Evolutionary conservation across 345 rosid species (phyloP), one percentile per base, ranked within the genome.

Genomic region (Erodium maritimum): DNA sequence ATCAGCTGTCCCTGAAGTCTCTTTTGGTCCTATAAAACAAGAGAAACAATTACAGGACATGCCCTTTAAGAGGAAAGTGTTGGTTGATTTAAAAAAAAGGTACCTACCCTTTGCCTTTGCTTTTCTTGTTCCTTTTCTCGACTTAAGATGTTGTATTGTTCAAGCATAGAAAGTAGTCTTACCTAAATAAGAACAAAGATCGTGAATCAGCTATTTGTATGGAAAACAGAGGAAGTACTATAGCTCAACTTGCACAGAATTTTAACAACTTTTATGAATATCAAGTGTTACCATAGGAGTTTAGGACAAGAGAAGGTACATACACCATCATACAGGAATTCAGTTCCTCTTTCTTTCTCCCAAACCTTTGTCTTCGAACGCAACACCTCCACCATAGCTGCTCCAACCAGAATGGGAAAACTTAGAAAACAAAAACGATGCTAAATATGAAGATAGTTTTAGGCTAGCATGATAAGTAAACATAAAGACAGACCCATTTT

Each of bases 301-400:
- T 17, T 51, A 17, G 21, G 1, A 24, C 51, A 56, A 25, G 66
- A 23, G 45, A 48, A 46, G 52, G 61, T 52, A 56, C 96, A 82
- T 81, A 88, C 96, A 64, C 90, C 88, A 62, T 88, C 93, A 52
- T 82, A 88, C 52, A 75, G 72, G 74, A 88, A 88, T 10, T 76
- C 76, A n/a, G 21, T 59, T 50, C 80, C 86, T 69, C 73, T 80
- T 71, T 83, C 93, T 42, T 66, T 70, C 67, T 88, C 93, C 96
- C 96, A 83, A 20, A 77, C 80, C 14, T 17, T 66, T 56, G 66
- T 73, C 77, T 79, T 83, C 58, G 79, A 63, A 24, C 69, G 71
- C 72, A 81, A 59, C 51, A 78, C 66, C 53, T 85, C 90, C 59
- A 83, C 76, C 81, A 81, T 74, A 56, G 72, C 88, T 88, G 76